Evolutionary conservation across 352 stramenopile species (phyloP).

Genomic region (Pythium periplocum): DNA sequence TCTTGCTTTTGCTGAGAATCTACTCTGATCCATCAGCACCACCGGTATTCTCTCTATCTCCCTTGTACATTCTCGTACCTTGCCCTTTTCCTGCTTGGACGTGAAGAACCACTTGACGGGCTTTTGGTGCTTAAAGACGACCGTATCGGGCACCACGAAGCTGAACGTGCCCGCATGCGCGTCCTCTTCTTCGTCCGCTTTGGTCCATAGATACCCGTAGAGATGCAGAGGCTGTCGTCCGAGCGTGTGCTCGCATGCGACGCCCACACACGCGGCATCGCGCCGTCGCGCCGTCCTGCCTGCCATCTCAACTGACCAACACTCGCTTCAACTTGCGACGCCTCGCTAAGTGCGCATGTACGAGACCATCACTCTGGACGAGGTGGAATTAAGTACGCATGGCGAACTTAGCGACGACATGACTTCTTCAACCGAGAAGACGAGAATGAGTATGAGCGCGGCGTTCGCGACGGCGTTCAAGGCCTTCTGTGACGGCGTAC

Average conservation of each 20-base stretch:
- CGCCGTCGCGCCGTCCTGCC: conserved; percentile 3
- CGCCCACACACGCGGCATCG: conserved; percentile 45
- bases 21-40: conserved; percentile 9
- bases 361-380: too few relatives aligned
- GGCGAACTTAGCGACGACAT: background rate
- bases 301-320: background rate
- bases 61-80: conserved; percentile 18
- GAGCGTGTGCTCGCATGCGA: conserved; percentile 60
- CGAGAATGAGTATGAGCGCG: conserved; percentile 5
- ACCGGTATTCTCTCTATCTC: too few relatives aligned
- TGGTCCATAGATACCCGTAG: conserved; percentile 55
- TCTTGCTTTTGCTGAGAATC: conserved; percentile 65
- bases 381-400: conserved; percentile 5
- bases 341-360: background rate
- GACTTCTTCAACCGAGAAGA: conserved; percentile 12
- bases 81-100: conserved; percentile 63
- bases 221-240: conserved; percentile 57
- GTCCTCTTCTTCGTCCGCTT: conserved; percentile 22
- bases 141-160: conserved; percentile 56
- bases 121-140: conserved; percentile 69
- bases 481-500: conserved; percentile 81
- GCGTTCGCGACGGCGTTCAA: conserved; percentile 61
- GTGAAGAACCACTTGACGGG: conserved; percentile 69
- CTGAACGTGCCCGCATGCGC: conserved; percentile 24
- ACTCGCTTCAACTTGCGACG: conserved; percentile 1